Base-by-base conservation (phyloP, 2,329 filamentous ascomycete genomes). In the Verticillium klebahnii region DNA sequence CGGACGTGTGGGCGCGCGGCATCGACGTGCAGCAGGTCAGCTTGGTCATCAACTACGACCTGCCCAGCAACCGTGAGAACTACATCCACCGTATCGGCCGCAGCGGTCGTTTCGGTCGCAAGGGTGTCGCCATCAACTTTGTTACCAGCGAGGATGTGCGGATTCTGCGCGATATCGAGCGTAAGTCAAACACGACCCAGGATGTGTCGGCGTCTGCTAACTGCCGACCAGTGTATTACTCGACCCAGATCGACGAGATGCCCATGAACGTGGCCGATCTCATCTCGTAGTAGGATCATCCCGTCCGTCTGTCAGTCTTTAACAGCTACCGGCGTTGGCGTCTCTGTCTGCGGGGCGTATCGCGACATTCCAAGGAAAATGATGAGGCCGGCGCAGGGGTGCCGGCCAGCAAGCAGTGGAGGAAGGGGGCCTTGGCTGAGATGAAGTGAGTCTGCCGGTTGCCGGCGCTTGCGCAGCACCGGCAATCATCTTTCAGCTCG, bases 101-200 rank as follows among this genome's bases (percentile, higher is more conserved):
- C 74, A 95, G 92, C 74, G 95, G 95, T 69, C 88, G 95, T 69
- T 99, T 99, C 71, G 95, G 95, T 71, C 88, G 95, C 72, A 99
- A 99, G 83, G 95, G 95, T 85, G 95, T 99, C 67, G 95, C 95
- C 40, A 99, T 99, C 84, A 99, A 99, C 82, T 99, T 99, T 73
- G 95, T 99, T 68, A 99, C 95, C 2, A 96, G 91, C 73, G 95
- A 99, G 71, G 95, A 99, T 75, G 95, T 99, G 63, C 90, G 95
- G 74, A 99, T 99, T 74, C 84, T 99, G 71, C 88, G 95, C 68
- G 95, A 99, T 75, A 99, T 99, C 71, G 95, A 99, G 81, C 80
- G 90, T 93, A 81, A 78, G 88, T 83, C 37, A 60, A 60, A 12
- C 6, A n/a, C 23, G 2, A 1, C n/a, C 11, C 8, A 14, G 17